These are phyloP conservation scores for Dryas alaskensis DNA, from an alignment of 306 rosid species.

Conservation along the genomic window DNA sequence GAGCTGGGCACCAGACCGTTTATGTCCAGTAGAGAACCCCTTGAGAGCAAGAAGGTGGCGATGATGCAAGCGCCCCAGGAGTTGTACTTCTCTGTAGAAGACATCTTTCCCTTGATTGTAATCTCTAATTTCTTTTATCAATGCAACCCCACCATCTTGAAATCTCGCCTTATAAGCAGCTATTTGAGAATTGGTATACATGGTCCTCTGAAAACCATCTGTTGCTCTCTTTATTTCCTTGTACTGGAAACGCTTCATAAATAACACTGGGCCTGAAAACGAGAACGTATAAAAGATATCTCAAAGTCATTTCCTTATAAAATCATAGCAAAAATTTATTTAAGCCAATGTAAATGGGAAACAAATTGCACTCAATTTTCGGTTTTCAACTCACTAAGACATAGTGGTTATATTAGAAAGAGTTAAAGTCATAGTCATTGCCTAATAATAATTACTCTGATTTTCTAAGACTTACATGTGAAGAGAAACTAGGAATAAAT, in stretches of 20 bases:
- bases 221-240: constrained; percentile 73
- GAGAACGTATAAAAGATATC: constrained; percentile 21
- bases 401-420: background rate
- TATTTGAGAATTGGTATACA: constrained; percentile 54
- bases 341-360: background rate
- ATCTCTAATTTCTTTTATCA: constrained; percentile 68
- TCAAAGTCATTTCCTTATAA: background rate
- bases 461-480: background rate
- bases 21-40: constrained; percentile 64
- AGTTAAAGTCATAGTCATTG: background rate
- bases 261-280: constrained; percentile 51
- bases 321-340: background rate
- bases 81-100: constrained; percentile 69
- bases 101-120: constrained; percentile 40
- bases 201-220: constrained; percentile 60
- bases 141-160: constrained; percentile 53
- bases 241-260: constrained; percentile 60
- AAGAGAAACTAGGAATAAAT: background rate
- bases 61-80: constrained; percentile 82
- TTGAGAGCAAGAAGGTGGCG: constrained; percentile 83
- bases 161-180: constrained; percentile 72
- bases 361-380: background rate
- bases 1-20: constrained; percentile 49
- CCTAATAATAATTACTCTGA: background rate
- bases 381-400: background rate